These are phyloP conservation scores for Fraxinus excelsior DNA, from an alignment of 257 asterid genomes.

Conservation along the genomic window DNA sequence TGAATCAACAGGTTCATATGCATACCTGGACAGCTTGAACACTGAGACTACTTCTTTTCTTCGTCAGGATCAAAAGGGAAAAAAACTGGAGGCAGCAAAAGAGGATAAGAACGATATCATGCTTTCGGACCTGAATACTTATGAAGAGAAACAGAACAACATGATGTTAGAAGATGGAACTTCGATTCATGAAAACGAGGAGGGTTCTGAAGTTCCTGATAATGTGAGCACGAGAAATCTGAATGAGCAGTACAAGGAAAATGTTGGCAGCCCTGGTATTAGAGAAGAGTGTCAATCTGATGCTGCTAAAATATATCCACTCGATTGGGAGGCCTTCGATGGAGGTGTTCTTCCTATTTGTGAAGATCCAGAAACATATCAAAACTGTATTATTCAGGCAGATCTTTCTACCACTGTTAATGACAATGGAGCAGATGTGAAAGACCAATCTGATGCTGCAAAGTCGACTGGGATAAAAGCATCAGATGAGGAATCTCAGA, in stretches of 20 bases:
- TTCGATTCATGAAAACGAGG: slow-evolving; percentile 14
- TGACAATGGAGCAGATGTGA: neutral
- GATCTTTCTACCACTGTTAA: neutral
- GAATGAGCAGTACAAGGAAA: neutral
- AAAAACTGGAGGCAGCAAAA: slow-evolving; percentile 17
- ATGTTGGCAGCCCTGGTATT: neutral
- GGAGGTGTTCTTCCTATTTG: neutral
- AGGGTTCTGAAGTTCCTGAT: neutral
- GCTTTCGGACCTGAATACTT: neutral
- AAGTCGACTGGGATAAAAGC: neutral
- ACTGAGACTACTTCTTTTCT: slow-evolving; percentile 6
- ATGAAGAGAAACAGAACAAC: slow-evolving; percentile 5
- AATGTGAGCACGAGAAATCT: neutral
- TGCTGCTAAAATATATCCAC: neutral
- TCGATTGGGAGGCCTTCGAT: neutral
- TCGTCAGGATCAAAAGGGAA: slow-evolving; percentile 8
- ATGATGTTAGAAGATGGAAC: slow-evolving; percentile 2
- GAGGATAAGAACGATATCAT: slow-evolving; percentile 12
- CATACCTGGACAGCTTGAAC: slow-evolving; percentile 17
- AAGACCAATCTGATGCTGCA: neutral
- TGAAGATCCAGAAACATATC: neutral
- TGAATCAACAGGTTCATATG: slow-evolving; percentile 26
- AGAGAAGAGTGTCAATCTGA: neutral
- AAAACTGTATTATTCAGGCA: neutral
- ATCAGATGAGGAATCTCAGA: slow-evolving; percentile 13